phyloP scores from a whole-genome alignment of 2,329 filamentous ascomycete species.

The Alternaria conjuncta region DNA sequence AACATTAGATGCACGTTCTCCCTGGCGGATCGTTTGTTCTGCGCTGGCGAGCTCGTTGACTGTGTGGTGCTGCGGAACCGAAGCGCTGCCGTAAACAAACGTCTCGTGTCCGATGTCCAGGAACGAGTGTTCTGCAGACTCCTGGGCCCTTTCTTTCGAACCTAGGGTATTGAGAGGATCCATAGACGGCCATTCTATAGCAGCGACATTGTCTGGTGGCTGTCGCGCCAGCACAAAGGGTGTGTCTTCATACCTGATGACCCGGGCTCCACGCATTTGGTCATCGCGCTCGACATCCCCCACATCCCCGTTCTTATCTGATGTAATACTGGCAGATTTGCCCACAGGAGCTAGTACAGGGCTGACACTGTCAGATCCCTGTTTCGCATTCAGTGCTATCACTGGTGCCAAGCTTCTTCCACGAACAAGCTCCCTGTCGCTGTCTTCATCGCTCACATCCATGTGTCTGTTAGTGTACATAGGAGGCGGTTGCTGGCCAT shows the following conservation, averaged over 20 bases:
- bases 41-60: not conserved
- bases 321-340: constrained; percentile 10
- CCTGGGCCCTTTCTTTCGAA: not conserved
- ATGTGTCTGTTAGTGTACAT: constrained; percentile 7
- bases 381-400: constrained; percentile 6
- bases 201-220: not conserved
- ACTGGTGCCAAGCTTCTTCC: constrained; percentile 5
- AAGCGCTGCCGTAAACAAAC: not conserved
- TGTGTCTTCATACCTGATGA: not conserved
- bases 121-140: not conserved
- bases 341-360: constrained; percentile 28
- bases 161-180: not conserved
- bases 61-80: not conserved
- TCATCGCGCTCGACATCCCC: not conserved
- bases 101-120: not conserved
- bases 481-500: constrained; percentile 13
- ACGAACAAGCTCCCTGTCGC: constrained; percentile 11
- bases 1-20: not conserved
- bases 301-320: not conserved
- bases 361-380: constrained; percentile 26
- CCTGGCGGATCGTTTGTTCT: not conserved
- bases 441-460: constrained; percentile 20
- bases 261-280: not conserved
- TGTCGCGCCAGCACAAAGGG: not conserved
- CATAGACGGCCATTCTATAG: not conserved